Evolutionary conservation across 2,329 filamentous ascomycete species (phyloP).

Genomic region (Westerdykella ornata): DNA sequence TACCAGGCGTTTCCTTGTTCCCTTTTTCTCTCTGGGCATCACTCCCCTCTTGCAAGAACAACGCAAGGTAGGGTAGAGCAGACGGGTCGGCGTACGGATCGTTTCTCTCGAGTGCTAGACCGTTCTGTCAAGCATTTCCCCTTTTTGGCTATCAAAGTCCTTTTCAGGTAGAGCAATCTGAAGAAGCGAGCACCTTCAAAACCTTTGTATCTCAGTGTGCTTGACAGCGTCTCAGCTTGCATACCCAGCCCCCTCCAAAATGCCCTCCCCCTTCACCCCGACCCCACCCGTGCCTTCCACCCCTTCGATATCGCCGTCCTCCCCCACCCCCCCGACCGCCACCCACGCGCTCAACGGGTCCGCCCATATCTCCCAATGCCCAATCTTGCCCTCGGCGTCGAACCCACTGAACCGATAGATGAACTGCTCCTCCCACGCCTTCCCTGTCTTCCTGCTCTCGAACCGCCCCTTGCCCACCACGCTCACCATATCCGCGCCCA

Average conservation of each 20-base stretch:
- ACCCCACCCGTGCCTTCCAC: background rate
- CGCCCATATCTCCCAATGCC: constrained; percentile 42
- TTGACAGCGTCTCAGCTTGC: background rate
- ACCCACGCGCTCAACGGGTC: constrained; percentile 41
- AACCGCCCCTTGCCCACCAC: constrained; percentile 35
- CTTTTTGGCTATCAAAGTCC: no score
- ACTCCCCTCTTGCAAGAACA: background rate
- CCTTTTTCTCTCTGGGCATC: background rate
- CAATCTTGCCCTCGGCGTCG: constrained; percentile 36
- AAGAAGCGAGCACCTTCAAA: no score
- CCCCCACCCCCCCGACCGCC: constrained; percentile 22
- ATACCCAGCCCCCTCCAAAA: background rate
- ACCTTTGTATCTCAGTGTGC: no score
- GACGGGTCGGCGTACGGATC: no score
- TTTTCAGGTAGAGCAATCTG: no score
- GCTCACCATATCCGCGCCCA: constrained; percentile 30
- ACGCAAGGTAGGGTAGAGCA: no score
- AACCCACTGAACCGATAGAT: constrained; percentile 39
- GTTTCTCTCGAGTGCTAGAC: no score
- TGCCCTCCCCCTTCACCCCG: background rate
- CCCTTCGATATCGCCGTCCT: background rate
- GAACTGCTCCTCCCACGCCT: constrained; percentile 38
- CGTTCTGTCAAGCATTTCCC: no score
- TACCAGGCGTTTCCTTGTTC: background rate
- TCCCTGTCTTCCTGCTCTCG: constrained; percentile 36